Base-by-base conservation (phyloP, 2,329 filamentous ascomycete genomes). In the Sporothrix euskadiensis region DNA sequence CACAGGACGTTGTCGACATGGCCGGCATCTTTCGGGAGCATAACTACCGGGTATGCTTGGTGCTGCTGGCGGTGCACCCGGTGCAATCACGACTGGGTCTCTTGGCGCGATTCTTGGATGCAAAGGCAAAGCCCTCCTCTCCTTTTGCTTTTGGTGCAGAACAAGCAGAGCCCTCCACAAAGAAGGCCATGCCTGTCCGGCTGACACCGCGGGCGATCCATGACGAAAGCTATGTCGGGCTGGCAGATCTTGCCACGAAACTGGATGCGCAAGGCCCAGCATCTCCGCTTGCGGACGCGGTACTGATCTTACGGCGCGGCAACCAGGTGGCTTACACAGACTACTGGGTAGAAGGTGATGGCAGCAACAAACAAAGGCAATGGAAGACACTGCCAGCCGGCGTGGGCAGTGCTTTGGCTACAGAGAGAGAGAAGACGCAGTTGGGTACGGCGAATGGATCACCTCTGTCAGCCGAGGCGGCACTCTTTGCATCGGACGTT, bases 191-290 rank as follows among this genome's bases (percentile, higher is more conserved):
- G 56, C 83, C 83, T 0, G 75, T 80, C 6, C 78, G 84, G 10
- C 75, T 86, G 54, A 86, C 84, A 54, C 84, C 84, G 4, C 77
- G 77, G 19, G 78, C 75, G 73, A 81, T 86, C n/a, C 84, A 86
- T 70, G 82, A 85, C 69, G 84, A 84, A 73, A 84, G 83, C 35
- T 85, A 83, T 59, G 76, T 57, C 2, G 84, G 84, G 1, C 71
- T 86, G 19, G 71, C 80, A 16, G 76, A 78, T 7, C 82, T 81
- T 3, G 83, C 83, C 1, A 74, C 71, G 35, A 83, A 82, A 72
- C 76, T 84, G 22, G 83, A 85, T 66, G 75, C 8, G 76, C 70
- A 12, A 77, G 73, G 3, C 78, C 79, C 2, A 14, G 22, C 39
- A 12, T 16, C 26, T 3, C 57, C 65, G 16, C 14, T 72, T 1